These are phyloP conservation scores for Recurvomyces mirabilis DNA, from an alignment of 495 filamentous ascomycete genomes.

Conservation along the genomic window DNA sequence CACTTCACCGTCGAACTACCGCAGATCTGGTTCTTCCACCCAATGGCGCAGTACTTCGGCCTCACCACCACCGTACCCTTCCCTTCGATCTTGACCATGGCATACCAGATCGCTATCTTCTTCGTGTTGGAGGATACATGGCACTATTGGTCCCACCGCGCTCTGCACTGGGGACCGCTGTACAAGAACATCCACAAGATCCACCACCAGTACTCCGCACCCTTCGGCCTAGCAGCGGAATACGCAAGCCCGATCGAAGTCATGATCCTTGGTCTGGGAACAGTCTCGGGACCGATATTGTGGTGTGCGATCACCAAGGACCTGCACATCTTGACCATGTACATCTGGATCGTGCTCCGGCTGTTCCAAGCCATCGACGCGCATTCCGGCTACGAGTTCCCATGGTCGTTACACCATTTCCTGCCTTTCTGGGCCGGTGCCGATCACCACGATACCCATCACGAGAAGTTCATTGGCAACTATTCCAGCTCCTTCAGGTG, in stretches of 20 bases:
- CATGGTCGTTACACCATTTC: conserved; percentile 90
- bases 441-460: conserved; percentile 90
- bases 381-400: conserved; percentile 95
- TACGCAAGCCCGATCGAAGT: conserved; percentile 97
- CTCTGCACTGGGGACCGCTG: conserved; percentile 86
- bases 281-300: conserved; percentile 69
- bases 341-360: conserved; percentile 86
- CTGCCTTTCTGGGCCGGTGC: conserved; percentile 97
- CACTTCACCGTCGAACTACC: conserved; percentile 97
- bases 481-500: conserved; percentile 96
- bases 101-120: conserved; percentile 84
- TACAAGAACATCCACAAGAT: conserved; percentile 97
- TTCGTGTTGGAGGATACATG: conserved; percentile 94
- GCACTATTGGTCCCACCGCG: conserved; percentile 96
- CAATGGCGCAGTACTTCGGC: conserved; percentile 89
- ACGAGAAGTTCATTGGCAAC: conserved; percentile 96
- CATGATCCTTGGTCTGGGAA: conserved; percentile 91
- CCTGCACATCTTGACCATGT: conserved; percentile 94
- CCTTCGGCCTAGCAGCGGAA: conserved; percentile 91
- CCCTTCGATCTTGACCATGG: conserved; percentile 72
- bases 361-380: conserved; percentile 97
- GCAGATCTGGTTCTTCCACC: conserved; percentile 99
- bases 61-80: conserved; percentile 84
- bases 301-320: conserved; percentile 77
- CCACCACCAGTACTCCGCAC: conserved; percentile 95